Evolutionary conservation across 2,329 filamentous ascomycete genomes (phyloP), one percentile per base, ranked within the genome.

Genomic region (Fusarium phyllophilum): DNA sequence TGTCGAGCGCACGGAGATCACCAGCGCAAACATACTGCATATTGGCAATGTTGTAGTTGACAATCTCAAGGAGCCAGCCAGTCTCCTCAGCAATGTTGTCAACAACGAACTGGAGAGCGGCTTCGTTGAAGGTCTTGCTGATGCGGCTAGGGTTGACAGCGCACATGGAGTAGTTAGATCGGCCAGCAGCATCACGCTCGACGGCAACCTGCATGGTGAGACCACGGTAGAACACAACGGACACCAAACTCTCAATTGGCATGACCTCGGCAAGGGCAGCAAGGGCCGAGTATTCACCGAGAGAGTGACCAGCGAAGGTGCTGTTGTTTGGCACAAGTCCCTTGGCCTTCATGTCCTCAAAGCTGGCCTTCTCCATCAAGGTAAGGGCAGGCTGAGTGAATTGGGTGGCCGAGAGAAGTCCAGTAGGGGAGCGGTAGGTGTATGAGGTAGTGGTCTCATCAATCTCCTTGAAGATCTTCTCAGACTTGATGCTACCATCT

Each of bases 391-490:
- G 96, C 85, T 99, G 96, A 0, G 96, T 99, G 87, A 99, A 99
- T 82, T 99, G 96, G 9, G 96, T 99, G 8, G 97, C 96, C 42
- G 96, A 99, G 44, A 99, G 89, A 61, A 99, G 89, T 79, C 96
- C 96, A 6, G 94, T 97, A 4, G 96, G 96, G 18, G 96, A 99
- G 68, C 93, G 91, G 88, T 98, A 99, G 4, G 96, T 99, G 88
- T 99, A 99, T 1, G 94, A 98, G 11, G 93, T 94, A 5, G 96
- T 98, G 81, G 89, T 92, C 85, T 98, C 96, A 79, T 93, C 90
- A 78, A 99, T 95, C 79, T 97, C 95, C 87, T 99, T 98, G 90
- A 99, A 99, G 81, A 99, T 99, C 85, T 96, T 97, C 88, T 99
- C 96, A 1, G 96, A 98, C 85, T 98, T 98, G 86, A 97, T 95